phyloP scores from a whole-genome alignment of 1,284 basidiomycete genomes.

The Cutaneotrichosporon dermatis region DNA sequence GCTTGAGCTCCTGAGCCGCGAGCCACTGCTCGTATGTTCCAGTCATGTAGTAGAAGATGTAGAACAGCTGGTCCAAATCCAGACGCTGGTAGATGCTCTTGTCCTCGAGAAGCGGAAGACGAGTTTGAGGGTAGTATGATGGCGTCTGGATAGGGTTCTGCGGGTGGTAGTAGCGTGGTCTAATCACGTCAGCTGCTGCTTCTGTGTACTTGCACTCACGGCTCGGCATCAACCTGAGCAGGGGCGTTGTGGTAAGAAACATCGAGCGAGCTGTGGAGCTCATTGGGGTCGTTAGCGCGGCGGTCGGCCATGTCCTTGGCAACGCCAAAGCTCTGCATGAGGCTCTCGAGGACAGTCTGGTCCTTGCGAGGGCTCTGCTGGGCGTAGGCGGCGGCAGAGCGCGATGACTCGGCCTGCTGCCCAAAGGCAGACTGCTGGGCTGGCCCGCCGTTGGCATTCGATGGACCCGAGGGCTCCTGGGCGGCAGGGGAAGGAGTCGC shows the following conservation, averaged over 20 bases:
- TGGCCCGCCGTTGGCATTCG: slow-evolving; percentile 4
- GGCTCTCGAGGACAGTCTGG: slow-evolving; percentile 70
- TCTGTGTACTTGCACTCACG: slow-evolving; percentile 55
- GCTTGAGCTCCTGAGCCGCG: slow-evolving; percentile 94
- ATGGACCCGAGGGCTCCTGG: slow-evolving; percentile 1
- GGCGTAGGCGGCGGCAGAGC: slow-evolving; percentile 51
- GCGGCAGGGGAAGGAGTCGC: slow-evolving; percentile 26
- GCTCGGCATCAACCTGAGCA: slow-evolving; percentile 89
- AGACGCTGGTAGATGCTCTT: slow-evolving; percentile 84
- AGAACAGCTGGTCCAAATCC: slow-evolving; percentile 96
- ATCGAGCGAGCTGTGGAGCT: slow-evolving; percentile 88
- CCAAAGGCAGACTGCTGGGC: neutral
- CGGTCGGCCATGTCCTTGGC: slow-evolving; percentile 64
- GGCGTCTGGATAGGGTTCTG: slow-evolving; percentile 88
- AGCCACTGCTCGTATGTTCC: slow-evolving; percentile 98
- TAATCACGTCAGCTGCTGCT: slow-evolving; percentile 36
- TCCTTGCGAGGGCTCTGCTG: slow-evolving; percentile 53
- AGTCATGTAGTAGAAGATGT: slow-evolving; percentile 97
- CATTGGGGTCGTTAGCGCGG: slow-evolving; percentile 76
- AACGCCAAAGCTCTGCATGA: slow-evolving; percentile 91
- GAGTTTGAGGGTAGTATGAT: slow-evolving; percentile 90
- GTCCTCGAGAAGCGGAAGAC: slow-evolving; percentile 75
- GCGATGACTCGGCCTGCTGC: slow-evolving; percentile 40
- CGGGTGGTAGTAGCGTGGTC: slow-evolving; percentile 96
- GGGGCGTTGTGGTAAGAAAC: slow-evolving; percentile 82